Evolutionary conservation across 805 yeast genomes (phyloP).

Genomic region (Komagataella pseudopastoris): DNA sequence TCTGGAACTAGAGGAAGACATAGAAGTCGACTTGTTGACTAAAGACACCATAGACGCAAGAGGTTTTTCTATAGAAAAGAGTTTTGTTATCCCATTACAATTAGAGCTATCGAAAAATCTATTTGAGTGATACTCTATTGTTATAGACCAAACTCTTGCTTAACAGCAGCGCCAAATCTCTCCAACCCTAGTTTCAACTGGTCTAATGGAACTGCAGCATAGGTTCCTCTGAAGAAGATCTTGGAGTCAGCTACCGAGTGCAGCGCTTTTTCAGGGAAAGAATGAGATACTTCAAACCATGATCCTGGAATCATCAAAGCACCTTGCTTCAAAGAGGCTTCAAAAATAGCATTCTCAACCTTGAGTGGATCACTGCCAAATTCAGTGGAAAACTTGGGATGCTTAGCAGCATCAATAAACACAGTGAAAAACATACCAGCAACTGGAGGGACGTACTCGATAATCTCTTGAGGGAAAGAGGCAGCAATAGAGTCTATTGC

Average conservation of each 20-base stretch:
- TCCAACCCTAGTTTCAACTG: constrained; percentile 45
- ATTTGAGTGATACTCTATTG: neutral
- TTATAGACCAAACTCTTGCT: constrained; percentile 35
- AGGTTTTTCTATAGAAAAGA: constrained; percentile 43
- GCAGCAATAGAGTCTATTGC: constrained; percentile 65
- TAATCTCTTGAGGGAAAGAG: constrained; percentile 34
- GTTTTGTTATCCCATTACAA: constrained; percentile 50
- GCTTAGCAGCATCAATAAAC: constrained; percentile 60
- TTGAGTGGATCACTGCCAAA: constrained; percentile 43
- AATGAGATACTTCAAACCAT: constrained; percentile 60
- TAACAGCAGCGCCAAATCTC: constrained; percentile 54
- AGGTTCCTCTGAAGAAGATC: constrained; percentile 76
- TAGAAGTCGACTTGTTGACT: constrained; percentile 49
- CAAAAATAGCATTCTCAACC: constrained; percentile 35
- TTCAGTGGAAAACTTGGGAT: constrained; percentile 56
- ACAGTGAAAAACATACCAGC: constrained; percentile 86
- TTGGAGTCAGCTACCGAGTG: constrained; percentile 27
- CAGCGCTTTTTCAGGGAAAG: constrained; percentile 19
- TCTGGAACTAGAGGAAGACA: constrained; percentile 48
- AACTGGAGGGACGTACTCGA: constrained; percentile 42
- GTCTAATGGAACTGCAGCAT: constrained; percentile 72
- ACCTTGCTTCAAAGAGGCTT: constrained; percentile 44
- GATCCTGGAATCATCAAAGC: constrained; percentile 72
- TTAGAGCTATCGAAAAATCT: constrained; percentile 3
- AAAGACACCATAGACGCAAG: constrained; percentile 57